Percentiles rank a stretch among this genome's conserved stretches.
Conservation (phyloP, 345 rosid species). For the Rhizophora mangle region DNA sequence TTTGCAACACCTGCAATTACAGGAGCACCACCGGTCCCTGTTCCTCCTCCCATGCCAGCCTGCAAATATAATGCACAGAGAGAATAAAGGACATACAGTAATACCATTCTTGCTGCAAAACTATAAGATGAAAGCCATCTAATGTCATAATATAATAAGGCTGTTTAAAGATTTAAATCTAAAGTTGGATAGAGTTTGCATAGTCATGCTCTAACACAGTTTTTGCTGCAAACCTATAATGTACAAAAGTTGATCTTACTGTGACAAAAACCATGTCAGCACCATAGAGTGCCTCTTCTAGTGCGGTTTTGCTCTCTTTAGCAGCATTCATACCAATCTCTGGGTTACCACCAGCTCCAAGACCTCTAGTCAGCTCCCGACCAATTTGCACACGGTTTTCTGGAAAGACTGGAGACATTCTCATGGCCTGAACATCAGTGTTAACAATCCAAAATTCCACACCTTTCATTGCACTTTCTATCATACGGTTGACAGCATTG, state of each 20-base stretch:
- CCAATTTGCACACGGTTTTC: conserved; percentile 87
- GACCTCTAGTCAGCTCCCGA: conserved; percentile 91
- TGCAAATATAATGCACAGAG: conserved; percentile 24
- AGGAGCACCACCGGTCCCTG: conserved; percentile 97
- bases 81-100: no score
- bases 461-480: conserved; percentile 85
- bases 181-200: not conserved
- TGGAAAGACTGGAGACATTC: conserved; percentile 79
- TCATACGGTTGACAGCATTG: conserved; percentile 97
- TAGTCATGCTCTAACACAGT: not conserved
- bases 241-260: conserved; percentile 40
- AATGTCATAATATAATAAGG: no score
- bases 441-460: conserved; percentile 98
- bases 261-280: conserved; percentile 98
- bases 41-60: conserved; percentile 99
- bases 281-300: conserved; percentile 89
- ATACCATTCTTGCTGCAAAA: no score
- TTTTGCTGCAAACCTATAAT: not conserved
- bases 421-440: conserved; percentile 89
- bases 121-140: no score
- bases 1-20: conserved; percentile 92
- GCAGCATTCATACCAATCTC: conserved; percentile 99
- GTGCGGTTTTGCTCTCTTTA: conserved; percentile 76
- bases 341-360: conserved; percentile 98
- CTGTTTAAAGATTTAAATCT: not conserved